Base-by-base conservation (phyloP, 2,329 filamentous ascomycete species). In the Aspergillus aculeatus region DNA sequence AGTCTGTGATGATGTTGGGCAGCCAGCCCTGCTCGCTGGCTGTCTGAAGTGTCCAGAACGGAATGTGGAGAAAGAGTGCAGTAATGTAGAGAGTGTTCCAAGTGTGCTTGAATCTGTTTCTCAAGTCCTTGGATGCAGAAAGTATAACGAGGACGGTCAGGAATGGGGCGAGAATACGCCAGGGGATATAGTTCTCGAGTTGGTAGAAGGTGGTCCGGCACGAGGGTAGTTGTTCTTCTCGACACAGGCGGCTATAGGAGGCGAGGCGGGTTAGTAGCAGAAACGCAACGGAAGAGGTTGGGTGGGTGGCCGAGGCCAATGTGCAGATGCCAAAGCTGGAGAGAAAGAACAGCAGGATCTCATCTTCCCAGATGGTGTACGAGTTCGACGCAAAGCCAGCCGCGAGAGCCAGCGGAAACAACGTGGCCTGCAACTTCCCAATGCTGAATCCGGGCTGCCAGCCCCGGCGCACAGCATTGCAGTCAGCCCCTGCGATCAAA, bases 291-390 rank as follows among this genome's bases (percentile, higher is more conserved):
- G 69, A 92, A 93, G 26, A 90, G 81, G 24, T 89, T 92, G 51
- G 96, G 78, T 16, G 88, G 84, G 48, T 63, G 92, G 87, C n/a
- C 90, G 86, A 67, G 96, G 82, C 0, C 92, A 92, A 2, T 88
- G 86, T 16, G 91, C 76, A n/a, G 89, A 92, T 74, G 24, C 91
- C 93, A 71, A 98, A 96, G 0, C 92, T 94, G 2, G 87, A 86
- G 60, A 96, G 85, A 77, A 98, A 93, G 78, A 96, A 96, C 3
- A 96, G 82, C 4, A 96, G 83, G 58, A 96, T 96, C 7, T 91
- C 90, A 70, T 98, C 95, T 78, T 99, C 94, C 92, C 95, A 98
- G 66, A 98, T 96, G 0, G 93, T 97, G 77, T 92, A 99, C 0
- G 94, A 98, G 77, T 98, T 99, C 3, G 94, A 94, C 0, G 93